Evolutionary conservation across 139 green algal species (phyloP), one percentile per base, ranked within the genome.

Genomic region (Ettlia oleoabundans): DNA sequence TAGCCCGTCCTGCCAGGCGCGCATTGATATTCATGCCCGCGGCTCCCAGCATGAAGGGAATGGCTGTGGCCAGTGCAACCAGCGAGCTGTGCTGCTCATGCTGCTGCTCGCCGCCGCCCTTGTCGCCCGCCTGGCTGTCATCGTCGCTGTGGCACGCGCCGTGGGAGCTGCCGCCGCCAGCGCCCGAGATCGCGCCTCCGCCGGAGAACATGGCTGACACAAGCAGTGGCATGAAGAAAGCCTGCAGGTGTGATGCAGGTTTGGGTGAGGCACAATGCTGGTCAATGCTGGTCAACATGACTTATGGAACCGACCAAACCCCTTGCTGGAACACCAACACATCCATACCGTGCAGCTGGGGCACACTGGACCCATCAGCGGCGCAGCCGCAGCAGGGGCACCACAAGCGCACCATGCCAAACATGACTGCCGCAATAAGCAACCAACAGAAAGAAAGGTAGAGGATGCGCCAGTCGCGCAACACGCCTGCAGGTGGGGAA

Each of bases 201-300:
- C 33, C 51, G 28, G 68, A 52, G n/a, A 84, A 84, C 68, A 84
- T 79, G 55, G 37, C 32, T 1, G n/a, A 30, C 52, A 89, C 84
- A 21, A 88, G 66, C 28, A 88, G 37, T 0, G 83, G 83, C 28
- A 70, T 64, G 63, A 82, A 89, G 66, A 89, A 89, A 4, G 83
- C 64, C 42, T n/a, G n/a, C n/a, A n/a, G n/a, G n/a, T n/a, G n/a
- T n/a, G n/a, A n/a, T n/a, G n/a, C n/a, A n/a, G n/a, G n/a, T n/a
- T n/a, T n/a, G n/a, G n/a, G n/a, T n/a, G n/a, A n/a, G n/a, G n/a
- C n/a, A n/a, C n/a, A n/a, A n/a, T n/a, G n/a, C n/a, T n/a, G n/a
- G n/a, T n/a, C n/a, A n/a, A n/a, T n/a, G n/a, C n/a, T n/a, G n/a
- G n/a, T n/a, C n/a, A n/a, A n/a, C n/a, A n/a, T n/a, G n/a, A n/a